These are phyloP conservation scores for Blastocystis sp. DNA, from an alignment of 352 stramenopile genomes.

Conservation along the genomic window DNA sequence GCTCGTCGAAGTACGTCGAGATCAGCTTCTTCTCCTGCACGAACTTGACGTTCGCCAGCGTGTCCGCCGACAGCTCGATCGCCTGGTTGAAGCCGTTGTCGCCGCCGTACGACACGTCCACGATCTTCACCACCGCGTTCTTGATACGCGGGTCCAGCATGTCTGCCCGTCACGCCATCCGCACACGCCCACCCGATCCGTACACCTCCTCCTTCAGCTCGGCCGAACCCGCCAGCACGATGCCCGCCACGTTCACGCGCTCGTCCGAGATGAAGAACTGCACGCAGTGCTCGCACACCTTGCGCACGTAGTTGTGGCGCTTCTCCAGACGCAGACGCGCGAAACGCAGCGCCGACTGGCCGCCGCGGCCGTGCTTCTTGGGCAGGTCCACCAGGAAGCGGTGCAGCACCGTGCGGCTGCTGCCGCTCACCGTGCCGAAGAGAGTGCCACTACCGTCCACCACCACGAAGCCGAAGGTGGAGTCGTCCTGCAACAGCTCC, in stretches of 20 bases:
- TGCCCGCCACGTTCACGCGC: constrained; percentile 90
- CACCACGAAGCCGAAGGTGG: constrained; percentile 98
- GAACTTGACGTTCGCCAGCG: constrained; percentile 96
- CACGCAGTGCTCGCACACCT: constrained; percentile 93
- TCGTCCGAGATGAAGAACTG: constrained; percentile 98
- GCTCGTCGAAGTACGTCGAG: constrained; percentile 98
- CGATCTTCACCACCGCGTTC: constrained; percentile 92
- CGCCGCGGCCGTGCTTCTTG: constrained; percentile 98
- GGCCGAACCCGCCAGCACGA: constrained; percentile 94
- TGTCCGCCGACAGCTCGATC: constrained; percentile 94
- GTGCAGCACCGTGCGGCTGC: constrained; percentile 78
- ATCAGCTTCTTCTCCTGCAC: constrained; percentile 99
- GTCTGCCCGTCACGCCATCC: constrained; percentile 76
- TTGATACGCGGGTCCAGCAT: constrained; percentile 94
- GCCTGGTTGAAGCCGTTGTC: constrained; percentile 99
- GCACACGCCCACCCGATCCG: constrained; percentile 68
- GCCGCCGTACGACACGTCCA: constrained; percentile 98
- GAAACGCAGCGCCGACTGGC: constrained; percentile 98
- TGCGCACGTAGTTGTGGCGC: constrained; percentile 98
- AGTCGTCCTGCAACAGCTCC: constrained; percentile 96
- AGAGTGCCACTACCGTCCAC: constrained; percentile 99
- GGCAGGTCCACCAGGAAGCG: constrained; percentile 88
- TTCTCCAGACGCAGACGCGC: constrained; percentile 97
- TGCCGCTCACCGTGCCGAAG: constrained; percentile 91
- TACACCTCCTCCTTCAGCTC: constrained; percentile 99